Base-by-base conservation (phyloP, 2,329 filamentous ascomycete species). In the Magnaporthiopsis rhizophila region DNA sequence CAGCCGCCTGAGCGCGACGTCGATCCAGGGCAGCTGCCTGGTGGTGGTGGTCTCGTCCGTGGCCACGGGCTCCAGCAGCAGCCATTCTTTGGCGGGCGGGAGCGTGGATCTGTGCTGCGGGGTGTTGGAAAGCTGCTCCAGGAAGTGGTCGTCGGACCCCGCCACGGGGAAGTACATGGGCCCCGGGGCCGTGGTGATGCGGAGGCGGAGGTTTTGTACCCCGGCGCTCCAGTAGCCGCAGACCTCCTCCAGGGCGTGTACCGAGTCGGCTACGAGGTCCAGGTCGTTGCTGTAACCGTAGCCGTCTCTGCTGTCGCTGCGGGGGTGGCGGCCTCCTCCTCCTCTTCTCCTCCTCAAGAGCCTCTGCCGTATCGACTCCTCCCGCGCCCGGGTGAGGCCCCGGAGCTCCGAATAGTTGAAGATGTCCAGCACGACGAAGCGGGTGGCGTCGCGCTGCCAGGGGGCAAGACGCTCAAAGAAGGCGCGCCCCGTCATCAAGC, bases 401-500 rank as follows among this genome's bases (percentile, higher is more conserved):
- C 69, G 68, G 11, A 81, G 68, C 64, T 82, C 78, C 12, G 71
- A 68, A 1, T 71, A 72, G 26, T 26, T n/a, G 26, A 77, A 69
- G 13, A 80, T 70, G 65, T 82, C 79, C 1, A 82, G 69, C 0
- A 78, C 70, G 2, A 75, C 74, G 61, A 73, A 78, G 12, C 79
- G 74, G 69, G 82, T 68, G 2, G 68, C 66, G n/a, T 68, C 68
- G 4, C 72, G 70, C 72, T 83, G 80, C 81, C 81, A 83, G 3
- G 71, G 67, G 45, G 64, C 63, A 30, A 80, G 68, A 2, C 68
- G 68, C 18, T 71, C 66, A 1, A 74, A 71, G 64, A 80, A 78
- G 0, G 72, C 70, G 11, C 74, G 68, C 0, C 79, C 79, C 0
- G 78, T 74, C 68, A 75, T 75, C 3, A 80, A 68, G 0, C 79